Percentiles rank a stretch among this genome's conserved stretches.
Conservation (phyloP, 2,329 filamentous ascomycete species). For the Aspergillus sp. region DNA sequence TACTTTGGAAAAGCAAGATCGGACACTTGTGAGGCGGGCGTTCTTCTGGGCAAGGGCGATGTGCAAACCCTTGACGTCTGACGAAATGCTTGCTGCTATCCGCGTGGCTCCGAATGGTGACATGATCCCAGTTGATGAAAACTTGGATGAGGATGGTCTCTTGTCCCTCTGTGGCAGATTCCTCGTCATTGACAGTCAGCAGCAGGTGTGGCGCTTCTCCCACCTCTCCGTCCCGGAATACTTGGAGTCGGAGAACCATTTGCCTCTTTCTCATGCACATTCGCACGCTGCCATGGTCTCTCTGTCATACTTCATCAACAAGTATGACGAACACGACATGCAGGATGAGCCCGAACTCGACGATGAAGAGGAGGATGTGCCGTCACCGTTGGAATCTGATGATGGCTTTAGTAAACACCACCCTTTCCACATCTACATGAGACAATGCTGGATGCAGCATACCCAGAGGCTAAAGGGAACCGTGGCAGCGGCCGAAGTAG, state of each 20-base stretch:
- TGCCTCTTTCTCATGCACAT: background rate
- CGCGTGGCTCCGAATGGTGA: slow-evolving; percentile 5
- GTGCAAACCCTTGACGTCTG: background rate
- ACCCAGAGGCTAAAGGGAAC: background rate
- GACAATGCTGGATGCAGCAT: slow-evolving; percentile 13
- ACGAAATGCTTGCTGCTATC: slow-evolving; percentile 8
- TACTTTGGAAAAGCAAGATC: slow-evolving; percentile 1
- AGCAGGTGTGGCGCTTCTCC: slow-evolving; percentile 13
- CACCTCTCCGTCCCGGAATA: slow-evolving; percentile 18
- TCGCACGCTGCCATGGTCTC: slow-evolving; percentile 10
- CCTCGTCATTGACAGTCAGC: slow-evolving; percentile 11
- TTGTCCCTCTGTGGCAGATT: slow-evolving; percentile 16
- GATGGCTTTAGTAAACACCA: slow-evolving; percentile 2
- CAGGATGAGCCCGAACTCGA: background rate
- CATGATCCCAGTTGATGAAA: background rate
- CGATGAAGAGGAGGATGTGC: background rate
- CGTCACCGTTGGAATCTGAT: background rate
- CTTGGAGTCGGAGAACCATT: slow-evolving; percentile 2
- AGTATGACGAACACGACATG: slow-evolving; percentile 9
- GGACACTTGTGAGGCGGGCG: slow-evolving; percentile 7
- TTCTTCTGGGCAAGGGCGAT: slow-evolving; percentile 14
- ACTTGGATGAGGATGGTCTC: slow-evolving; percentile 5
- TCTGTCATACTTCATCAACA: slow-evolving; percentile 7
- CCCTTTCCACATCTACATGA: slow-evolving; percentile 13
- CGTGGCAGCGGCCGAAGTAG: background rate